Conservation (phyloP, 352 stramenopile species). For the Phytopythium litorale region DNA sequence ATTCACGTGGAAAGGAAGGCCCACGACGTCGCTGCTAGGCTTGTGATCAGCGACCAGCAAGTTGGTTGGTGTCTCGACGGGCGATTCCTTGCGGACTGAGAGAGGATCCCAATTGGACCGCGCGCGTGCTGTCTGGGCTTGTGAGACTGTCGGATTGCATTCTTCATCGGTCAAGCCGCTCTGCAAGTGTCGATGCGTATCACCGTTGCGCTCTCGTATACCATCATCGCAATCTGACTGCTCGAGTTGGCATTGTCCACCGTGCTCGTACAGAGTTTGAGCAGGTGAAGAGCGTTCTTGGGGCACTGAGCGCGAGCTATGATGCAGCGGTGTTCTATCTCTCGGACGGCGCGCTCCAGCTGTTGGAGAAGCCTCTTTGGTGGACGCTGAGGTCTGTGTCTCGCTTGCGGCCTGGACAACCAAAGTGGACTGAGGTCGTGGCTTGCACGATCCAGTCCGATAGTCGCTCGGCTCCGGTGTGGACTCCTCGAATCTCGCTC, state of each 20-base stretch:
- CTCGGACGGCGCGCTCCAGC: not conserved
- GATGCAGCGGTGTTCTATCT: not conserved
- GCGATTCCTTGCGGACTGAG: not conserved
- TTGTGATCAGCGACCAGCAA: not conserved
- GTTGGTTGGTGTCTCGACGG: not conserved
- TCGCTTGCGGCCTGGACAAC: not conserved
- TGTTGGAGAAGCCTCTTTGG: not conserved
- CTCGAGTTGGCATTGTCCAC: not conserved
- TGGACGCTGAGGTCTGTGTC: not conserved
- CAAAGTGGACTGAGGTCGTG: not conserved
- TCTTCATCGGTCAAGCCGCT: not conserved
- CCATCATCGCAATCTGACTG: not conserved
- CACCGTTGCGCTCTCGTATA: not conserved
- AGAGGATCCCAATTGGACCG: not conserved
- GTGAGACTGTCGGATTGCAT: not conserved
- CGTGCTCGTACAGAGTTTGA: not conserved
- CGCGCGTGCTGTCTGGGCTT: not conserved
- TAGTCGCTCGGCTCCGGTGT: not conserved
- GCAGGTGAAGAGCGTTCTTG: not conserved
- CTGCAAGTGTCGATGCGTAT: not conserved
- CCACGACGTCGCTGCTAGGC: not conserved
- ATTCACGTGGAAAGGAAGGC: conserved; percentile 15
- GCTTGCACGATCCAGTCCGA: not conserved
- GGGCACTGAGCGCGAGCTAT: not conserved
- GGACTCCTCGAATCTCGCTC: not conserved